Conservation (phyloP, 495 filamentous ascomycete genomes). For the Hypomontagnella monticulosa region DNA sequence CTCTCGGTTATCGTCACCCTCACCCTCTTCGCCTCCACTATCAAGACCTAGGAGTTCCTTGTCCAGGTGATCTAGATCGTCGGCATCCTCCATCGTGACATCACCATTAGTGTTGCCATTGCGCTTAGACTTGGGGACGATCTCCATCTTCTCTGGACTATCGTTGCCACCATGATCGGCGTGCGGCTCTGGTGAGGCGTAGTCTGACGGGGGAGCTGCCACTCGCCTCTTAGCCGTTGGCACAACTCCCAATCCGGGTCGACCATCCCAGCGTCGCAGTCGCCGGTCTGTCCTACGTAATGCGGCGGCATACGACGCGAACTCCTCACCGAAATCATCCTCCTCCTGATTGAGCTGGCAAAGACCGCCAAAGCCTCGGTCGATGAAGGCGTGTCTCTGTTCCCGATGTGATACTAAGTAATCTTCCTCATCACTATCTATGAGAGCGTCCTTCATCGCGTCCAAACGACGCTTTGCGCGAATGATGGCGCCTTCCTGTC, state of each 20-base stretch:
- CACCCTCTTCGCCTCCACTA: conserved; percentile 48
- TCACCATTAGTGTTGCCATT: conserved; percentile 47
- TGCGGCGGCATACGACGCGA: conserved; percentile 74
- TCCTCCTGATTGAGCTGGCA: conserved; percentile 70
- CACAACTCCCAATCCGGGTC: conserved; percentile 56
- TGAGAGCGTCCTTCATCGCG: conserved; percentile 74
- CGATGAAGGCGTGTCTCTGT: conserved; percentile 51
- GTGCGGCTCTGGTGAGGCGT: conserved; percentile 38
- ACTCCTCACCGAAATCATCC: conserved; percentile 84
- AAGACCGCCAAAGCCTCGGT: conserved; percentile 73
- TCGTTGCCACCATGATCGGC: conserved; percentile 22
- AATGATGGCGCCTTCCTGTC: conserved; percentile 68
- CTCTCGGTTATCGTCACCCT: conserved; percentile 44
- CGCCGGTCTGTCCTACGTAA: conserved; percentile 73
- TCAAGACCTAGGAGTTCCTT: conserved; percentile 59
- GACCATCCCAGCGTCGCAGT: conserved; percentile 74
- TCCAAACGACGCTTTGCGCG: conserved; percentile 75
- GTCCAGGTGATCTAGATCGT: conserved; percentile 62
- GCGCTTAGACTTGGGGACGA: conserved; percentile 44
- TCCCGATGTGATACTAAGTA: conserved; percentile 34
- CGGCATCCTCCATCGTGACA: conserved; percentile 55
- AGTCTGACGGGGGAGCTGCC: conserved; percentile 29
- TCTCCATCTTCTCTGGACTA: conserved; percentile 44
- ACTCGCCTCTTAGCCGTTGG: conserved; percentile 50
- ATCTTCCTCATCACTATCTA: conserved; percentile 81